phyloP scores from a whole-genome alignment of 106 monocot genomes.

The Chionographis japonica region DNA sequence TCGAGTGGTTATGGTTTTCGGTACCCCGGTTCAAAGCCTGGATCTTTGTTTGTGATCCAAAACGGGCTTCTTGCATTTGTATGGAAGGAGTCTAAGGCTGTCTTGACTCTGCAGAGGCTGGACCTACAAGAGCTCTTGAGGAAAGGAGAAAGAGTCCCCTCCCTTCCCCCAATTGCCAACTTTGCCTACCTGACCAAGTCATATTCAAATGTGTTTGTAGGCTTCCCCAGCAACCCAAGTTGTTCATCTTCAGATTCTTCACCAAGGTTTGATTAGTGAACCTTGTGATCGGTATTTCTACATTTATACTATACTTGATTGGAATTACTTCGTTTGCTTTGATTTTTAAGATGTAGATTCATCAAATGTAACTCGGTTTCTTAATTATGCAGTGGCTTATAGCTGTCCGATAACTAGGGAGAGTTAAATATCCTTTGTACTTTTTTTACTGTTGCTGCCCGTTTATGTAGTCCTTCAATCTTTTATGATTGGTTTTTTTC shows the following conservation, averaged over 20 bases:
- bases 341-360: no score
- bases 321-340: no score
- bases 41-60: conserved; percentile 63
- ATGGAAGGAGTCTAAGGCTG: conserved; percentile 66
- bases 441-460: no score
- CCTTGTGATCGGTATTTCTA: not conserved
- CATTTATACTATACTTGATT: no score
- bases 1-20: conserved; percentile 79
- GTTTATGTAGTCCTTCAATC: no score
- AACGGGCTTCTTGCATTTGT: conserved; percentile 76
- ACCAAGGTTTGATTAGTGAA: conserved; percentile 21
- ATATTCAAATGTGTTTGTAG: conserved; percentile 75
- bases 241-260: conserved; percentile 15
- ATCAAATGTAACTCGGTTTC: no score
- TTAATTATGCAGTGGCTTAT: no score
- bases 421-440: no score
- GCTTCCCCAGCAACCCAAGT: conserved; percentile 23
- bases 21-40: conserved; percentile 85
- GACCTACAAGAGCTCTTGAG: conserved; percentile 58
- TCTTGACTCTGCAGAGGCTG: conserved; percentile 67
- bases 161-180: conserved; percentile 56
- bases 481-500: no score
- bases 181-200: conserved; percentile 79
- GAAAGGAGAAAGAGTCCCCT: conserved; percentile 70
- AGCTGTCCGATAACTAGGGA: no score